phyloP scores from a whole-genome alignment of 2,329 filamentous ascomycete genomes.

The Epichloe typhina region DNA sequence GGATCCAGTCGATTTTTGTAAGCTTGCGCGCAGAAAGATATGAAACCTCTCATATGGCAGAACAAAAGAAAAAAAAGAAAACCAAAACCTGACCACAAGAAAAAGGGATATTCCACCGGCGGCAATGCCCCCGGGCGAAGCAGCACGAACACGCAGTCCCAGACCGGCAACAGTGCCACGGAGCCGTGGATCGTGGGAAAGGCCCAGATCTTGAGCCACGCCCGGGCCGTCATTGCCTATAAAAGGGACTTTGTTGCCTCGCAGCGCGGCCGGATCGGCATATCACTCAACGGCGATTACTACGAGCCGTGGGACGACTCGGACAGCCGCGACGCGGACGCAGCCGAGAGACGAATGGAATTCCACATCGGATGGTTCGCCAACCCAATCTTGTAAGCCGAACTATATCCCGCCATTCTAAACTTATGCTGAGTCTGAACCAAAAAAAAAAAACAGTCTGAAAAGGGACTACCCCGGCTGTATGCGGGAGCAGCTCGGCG shows the following conservation, averaged over 20 bases:
- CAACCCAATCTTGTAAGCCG: slow-evolving; percentile 22
- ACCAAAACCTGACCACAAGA: not conserved
- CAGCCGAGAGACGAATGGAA: slow-evolving; percentile 21
- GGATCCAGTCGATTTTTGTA: slow-evolving; percentile 24
- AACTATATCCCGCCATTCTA: no score
- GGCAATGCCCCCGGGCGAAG: slow-evolving; percentile 19
- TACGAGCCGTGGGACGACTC: slow-evolving; percentile 22
- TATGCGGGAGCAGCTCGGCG: slow-evolving; percentile 22
- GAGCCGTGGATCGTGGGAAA: slow-evolving; percentile 25
- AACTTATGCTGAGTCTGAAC: no score
- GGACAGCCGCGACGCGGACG: slow-evolving; percentile 15
- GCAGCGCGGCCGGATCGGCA: slow-evolving; percentile 20
- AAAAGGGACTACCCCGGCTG: slow-evolving; percentile 20
- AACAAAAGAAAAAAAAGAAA: not conserved
- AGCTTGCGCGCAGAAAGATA: not conserved
- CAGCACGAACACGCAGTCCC: slow-evolving; percentile 9
- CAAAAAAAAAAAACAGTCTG: slow-evolving; percentile 4
- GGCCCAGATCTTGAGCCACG: slow-evolving; percentile 23
- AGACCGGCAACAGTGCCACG: slow-evolving; percentile 18
- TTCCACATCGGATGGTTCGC: slow-evolving; percentile 28
- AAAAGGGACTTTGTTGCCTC: slow-evolving; percentile 17
- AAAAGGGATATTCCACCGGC: slow-evolving; percentile 20
- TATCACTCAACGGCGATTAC: slow-evolving; percentile 25
- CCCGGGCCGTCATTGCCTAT: slow-evolving; percentile 19
- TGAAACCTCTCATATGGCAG: not conserved